Base-by-base conservation (phyloP, 2,329 filamentous ascomycete genomes). In the Cordyceps farinosa region DNA sequence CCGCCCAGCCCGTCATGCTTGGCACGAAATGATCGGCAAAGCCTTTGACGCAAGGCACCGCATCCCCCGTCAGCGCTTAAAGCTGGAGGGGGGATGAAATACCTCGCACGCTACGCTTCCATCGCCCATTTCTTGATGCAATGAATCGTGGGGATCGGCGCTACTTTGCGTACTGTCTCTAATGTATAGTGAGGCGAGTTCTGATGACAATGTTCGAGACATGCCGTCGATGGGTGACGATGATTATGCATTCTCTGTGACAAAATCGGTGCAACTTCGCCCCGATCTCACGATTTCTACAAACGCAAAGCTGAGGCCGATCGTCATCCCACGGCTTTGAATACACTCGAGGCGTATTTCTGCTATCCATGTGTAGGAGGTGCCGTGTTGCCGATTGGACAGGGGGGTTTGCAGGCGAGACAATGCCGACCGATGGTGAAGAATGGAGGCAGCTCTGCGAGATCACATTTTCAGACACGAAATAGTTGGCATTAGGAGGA, bases 21-120 rank as follows among this genome's bases (percentile, higher is more conserved):
- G 44, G 56, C 32, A 42, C 13, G 22, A 38, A 22, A 22, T 45
- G 56, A 59, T 50, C 34, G 34, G 34, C 56, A 40, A 17, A 47
- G 42, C n/a, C 30, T 47, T 58, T 58, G 55, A 58, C 55, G 44
- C 44, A 58, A 50, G 44, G 55, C 22, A 48, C 44, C 55, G 22
- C 32, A 32, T n/a, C 22, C 6, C 22, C 32, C 15, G 42, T 40
- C 44, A 50, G 55, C 55, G 44, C 55, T 44, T 10, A 58, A 30
- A n/a, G 55, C 55, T 58, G 32, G 30, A 58, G n/a, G 38, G 27
- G 9, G 38, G 27, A 44, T 38, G 27, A 22, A 56, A 38, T 44
- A 15, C 27, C 10, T 5, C 11, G 32, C 13, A 13, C 11, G 48
- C 48, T 27, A 32, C 32, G 48, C 48, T 8, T 22, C 40, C 27